Percentiles rank a stretch among this genome's conserved stretches.
phyloP scores from a whole-genome alignment of 1,284 basidiomycete species.

The Inonotus hispidus region DNA sequence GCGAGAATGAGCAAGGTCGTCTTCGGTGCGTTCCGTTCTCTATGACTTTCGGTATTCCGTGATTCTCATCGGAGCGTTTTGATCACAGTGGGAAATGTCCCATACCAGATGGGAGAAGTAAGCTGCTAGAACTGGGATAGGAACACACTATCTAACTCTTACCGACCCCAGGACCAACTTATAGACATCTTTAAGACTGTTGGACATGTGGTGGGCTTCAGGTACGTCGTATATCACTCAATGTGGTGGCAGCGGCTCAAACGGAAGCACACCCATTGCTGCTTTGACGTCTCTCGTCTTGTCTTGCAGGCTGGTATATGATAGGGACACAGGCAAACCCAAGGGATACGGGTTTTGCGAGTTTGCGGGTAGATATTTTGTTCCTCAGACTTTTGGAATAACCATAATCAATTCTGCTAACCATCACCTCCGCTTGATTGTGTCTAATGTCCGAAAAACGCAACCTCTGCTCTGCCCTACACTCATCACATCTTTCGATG shows the following conservation, averaged over 20 bases:
- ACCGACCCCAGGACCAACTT: constrained; percentile 54
- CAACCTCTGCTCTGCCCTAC: neutral
- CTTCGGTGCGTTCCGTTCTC: constrained; percentile 32
- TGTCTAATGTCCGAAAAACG: neutral
- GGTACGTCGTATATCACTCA: constrained; percentile 37
- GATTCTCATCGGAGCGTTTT: neutral
- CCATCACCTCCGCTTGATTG: constrained; percentile 19
- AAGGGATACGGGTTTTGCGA: constrained; percentile 98
- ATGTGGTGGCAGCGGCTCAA: constrained; percentile 4
- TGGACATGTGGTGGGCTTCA: constrained; percentile 83
- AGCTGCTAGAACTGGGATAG: constrained; percentile 21
- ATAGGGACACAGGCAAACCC: constrained; percentile 91
- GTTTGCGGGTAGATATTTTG: constrained; percentile 74
- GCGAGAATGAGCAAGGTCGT: constrained; percentile 44
- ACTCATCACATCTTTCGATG: neutral
- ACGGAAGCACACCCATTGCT: neutral
- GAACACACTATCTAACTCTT: neutral
- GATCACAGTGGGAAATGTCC: constrained; percentile 72
- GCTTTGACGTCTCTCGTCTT: neutral
- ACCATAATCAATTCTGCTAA: constrained; percentile 13
- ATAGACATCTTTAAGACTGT: constrained; percentile 84
- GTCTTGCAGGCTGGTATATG: constrained; percentile 81
- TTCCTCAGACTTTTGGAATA: constrained; percentile 36
- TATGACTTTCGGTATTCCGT: neutral
- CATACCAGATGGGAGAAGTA: constrained; percentile 79